Evolutionary conservation across 2,329 filamentous ascomycete genomes (phyloP), one percentile per base, ranked within the genome.

Genomic region (Clonostachys chloroleuca): DNA sequence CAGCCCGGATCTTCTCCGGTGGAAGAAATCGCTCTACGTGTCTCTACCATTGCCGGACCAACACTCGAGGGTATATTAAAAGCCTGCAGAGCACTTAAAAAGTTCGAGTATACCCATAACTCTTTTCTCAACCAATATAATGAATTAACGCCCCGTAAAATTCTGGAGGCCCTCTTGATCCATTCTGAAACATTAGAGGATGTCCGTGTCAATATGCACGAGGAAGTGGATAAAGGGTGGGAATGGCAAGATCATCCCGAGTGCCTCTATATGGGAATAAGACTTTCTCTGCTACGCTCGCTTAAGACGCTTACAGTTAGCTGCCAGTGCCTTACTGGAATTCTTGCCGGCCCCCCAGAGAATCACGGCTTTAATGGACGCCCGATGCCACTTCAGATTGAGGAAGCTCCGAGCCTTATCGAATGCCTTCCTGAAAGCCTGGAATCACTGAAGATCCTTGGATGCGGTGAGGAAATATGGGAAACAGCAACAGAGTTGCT

Each of bases 351-450:
- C 24, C 24, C 24, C 8, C 24, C 24, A 8, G 24, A 9, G 24
- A 30, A 30, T 30, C 7, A 30, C 6, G 16, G 6, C 36, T 39
- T 12, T 14, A 8, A 39, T 17, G 9, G 10, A 10, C 36, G 3
- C 14, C 36, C 36, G 36, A 39, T 39, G 36, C 36, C 36, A 12
- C n/a, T 43, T 4, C 17, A 43, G 4, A 30, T 30, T 4, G 43
- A 49, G 5, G 36, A 34, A 17, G 46, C 44, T 3, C 47, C 47
- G 3, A 46, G 20, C n/a, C 20, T 47, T 14, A 12, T 46, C 5
- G 39, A 51, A 6, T 51, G 43, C n/a, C 20, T 51, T 14, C 51
- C 49, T 4, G 41, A 43, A 16, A 47, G 44, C 20, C 34, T 53
- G 17, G 49, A 49, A 16, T 35, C 46, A 17, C 41, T 53, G 7